Base-by-base conservation (phyloP, 768 basidiomycete genomes). In the Boletus speciosus region DNA sequence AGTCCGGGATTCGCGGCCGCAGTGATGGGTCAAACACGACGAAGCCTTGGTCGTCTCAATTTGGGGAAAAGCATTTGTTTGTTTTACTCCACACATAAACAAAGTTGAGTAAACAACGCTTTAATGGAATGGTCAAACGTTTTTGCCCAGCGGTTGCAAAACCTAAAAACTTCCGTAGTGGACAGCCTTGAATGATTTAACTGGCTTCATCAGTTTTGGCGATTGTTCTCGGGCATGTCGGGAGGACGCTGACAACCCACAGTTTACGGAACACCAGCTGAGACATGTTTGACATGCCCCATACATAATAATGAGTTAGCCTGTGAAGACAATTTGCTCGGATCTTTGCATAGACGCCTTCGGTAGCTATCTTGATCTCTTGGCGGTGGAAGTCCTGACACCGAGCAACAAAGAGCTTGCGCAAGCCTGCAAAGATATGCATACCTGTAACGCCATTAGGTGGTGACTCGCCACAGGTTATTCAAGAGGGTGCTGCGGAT, bases 131-230 rank as follows among this genome's bases (percentile, higher is more conserved):
- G 15, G 16, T 27, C 9, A 5, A 16, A 43, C 10, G 8, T 16
- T 43, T 27, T 43, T 32, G 31, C 31, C 5, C 42, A 9, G 3
- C 9, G 15, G 23, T 6, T 9, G 23, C 5, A 47, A 44, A 34
- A 40, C 43, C 31, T 42, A 48, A 60, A 48, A 60, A 59, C 43
- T 43, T 55, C 36, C 16, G 46, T 31, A 23, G 25, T 9, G n/a
- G n/a, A 35, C 12, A n/a, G 16, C 31, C 19, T 32, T 11, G 31
- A 32, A 27, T 9, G 44, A 14, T 34, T 34, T 40, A 23, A 23
- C 35, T 32, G 8, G 32, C 16, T 48, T 48, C 23, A 3, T 3
- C 16, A 11, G 45, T 25, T 19, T 34, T 14, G 21, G 32, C 21
- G 3, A 19, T 25, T 31, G 21, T 49, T 34, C 23, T 25, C 27